A percentile compares a stretch with the other conserved stretches of the same genome.
Conservation (phyloP, 129 eudicot species). For the Gnaphalium uliginosum region DNA sequence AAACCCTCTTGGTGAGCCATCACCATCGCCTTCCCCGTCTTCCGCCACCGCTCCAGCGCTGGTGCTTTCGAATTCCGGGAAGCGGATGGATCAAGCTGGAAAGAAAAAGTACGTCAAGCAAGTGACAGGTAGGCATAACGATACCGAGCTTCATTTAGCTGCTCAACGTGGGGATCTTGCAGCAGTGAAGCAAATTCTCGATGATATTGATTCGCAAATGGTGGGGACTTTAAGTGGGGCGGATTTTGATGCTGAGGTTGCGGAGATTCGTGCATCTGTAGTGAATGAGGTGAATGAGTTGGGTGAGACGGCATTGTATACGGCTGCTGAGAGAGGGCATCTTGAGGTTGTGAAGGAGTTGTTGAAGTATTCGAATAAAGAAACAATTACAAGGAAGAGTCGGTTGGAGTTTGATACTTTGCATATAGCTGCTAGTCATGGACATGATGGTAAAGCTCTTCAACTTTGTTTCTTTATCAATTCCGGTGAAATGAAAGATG, state of each 20-base stretch:
- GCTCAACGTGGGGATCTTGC: conserved; percentile 74
- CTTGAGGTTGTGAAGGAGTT: conserved; percentile 71
- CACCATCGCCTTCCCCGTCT: conserved; percentile 65
- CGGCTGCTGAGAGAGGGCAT: conserved; percentile 74
- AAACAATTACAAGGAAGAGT: conserved; percentile 48
- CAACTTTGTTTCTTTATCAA: conserved; percentile 9
- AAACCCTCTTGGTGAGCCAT: conserved; percentile 42
- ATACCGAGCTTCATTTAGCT: conserved; percentile 79
- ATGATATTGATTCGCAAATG: conserved; percentile 62
- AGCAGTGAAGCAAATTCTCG: conserved; percentile 72
- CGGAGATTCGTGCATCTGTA: conserved; percentile 69
- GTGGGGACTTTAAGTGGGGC: conserved; percentile 59
- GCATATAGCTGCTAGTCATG: conserved; percentile 76
- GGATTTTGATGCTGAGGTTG: conserved; percentile 71
- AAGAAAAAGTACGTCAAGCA: conserved; percentile 83
- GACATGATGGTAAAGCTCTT: conserved; percentile 63
- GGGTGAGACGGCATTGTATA: conserved; percentile 66
- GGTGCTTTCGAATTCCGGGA: conserved; percentile 75
- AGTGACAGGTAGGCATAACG: conserved; percentile 78
- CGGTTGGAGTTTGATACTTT: conserved; percentile 58
- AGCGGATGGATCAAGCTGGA: conserved; percentile 78
- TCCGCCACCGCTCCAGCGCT: conserved; percentile 71
- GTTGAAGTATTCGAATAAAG: conserved; percentile 61
- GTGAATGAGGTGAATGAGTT: conserved; percentile 68
- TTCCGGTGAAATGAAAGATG: background rate